Percentiles rank a stretch among this genome's conserved stretches.
phyloP scores from a whole-genome alignment of 306 rosid species.

The Morella rubra region DNA sequence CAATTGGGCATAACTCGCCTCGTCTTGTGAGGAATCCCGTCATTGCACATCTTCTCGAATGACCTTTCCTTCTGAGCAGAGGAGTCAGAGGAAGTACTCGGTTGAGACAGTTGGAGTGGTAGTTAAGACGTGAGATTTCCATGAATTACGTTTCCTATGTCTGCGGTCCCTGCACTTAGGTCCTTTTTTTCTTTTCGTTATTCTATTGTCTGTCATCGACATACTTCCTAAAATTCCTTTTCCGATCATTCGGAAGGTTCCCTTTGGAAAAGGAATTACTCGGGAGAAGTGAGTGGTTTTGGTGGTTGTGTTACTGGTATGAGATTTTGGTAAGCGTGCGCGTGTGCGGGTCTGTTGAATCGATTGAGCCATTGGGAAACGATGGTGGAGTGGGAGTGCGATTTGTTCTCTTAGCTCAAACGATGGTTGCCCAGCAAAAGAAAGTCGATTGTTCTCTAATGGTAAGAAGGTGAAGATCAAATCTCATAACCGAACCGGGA shows the following conservation, averaged over 20 bases:
- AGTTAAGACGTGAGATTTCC: conserved; percentile 4
- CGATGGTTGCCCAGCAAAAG: background rate
- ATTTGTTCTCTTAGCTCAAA: background rate
- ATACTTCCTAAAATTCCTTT: background rate
- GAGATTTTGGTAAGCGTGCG: too few relatives aligned
- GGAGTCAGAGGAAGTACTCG: conserved; percentile 14
- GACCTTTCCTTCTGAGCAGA: background rate
- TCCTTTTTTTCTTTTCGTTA: background rate
- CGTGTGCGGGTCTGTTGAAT: too few relatives aligned
- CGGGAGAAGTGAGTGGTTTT: too few relatives aligned
- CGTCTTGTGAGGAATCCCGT: background rate
- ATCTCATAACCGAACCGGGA: background rate
- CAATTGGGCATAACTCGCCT: rapidly evolving
- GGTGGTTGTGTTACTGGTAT: too few relatives aligned
- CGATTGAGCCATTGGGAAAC: too few relatives aligned
- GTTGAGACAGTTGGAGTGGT: background rate
- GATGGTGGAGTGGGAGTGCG: too few relatives aligned
- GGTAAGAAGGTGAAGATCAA: background rate
- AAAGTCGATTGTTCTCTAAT: background rate
- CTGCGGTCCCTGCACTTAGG: conserved; percentile 13
- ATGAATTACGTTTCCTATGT: background rate
- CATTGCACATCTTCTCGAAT: background rate
- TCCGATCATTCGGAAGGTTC: background rate
- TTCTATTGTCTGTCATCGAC: background rate
- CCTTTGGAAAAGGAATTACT: background rate